A percentile compares a stretch with the other conserved stretches of the same genome.
Evolutionary conservation across 768 basidiomycete species (phyloP).

Genomic region (Suillus variegatus): DNA sequence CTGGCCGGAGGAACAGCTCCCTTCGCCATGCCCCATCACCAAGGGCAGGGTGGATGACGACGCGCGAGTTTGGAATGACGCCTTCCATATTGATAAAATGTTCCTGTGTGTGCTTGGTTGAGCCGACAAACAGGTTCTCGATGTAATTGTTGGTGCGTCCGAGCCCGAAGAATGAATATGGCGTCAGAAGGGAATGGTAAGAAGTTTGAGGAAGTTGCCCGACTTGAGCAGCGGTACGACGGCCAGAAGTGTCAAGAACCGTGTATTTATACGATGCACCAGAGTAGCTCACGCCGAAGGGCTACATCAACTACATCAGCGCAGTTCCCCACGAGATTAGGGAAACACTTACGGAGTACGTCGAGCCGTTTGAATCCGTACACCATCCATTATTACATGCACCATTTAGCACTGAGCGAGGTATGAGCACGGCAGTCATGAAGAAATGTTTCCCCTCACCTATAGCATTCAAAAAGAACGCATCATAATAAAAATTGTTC

Average conservation of each 20-base stretch:
- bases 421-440: conserved; percentile 8
- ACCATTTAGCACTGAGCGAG: conserved; percentile 77
- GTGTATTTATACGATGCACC: conserved; percentile 98
- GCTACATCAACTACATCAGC: conserved; percentile 45
- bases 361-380: conserved; percentile 56
- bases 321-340: not conserved
- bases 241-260: conserved; percentile 87
- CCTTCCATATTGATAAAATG: conserved; percentile 95
- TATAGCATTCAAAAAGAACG: conserved; percentile 97
- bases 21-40: conserved; percentile 69
- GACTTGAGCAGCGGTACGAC: conserved; percentile 90
- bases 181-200: conserved; percentile 87
- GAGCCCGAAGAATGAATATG: conserved; percentile 95
- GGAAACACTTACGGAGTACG: conserved; percentile 68
- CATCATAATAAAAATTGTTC: conserved; percentile 98
- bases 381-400: conserved; percentile 88
- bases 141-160: conserved; percentile 99
- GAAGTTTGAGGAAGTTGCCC: conserved; percentile 92
- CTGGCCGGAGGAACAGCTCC: conserved; percentile 89
- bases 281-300: conserved; percentile 91
- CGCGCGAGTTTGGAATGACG: conserved; percentile 95
- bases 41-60: conserved; percentile 85
- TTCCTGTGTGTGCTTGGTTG: conserved; percentile 67
- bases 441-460: conserved; percentile 42
- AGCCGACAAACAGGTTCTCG: conserved; percentile 96